Percentiles rank a stretch among this genome's conserved stretches.
phyloP scores from a whole-genome alignment of 352 stramenopile species.

The Pythium rhizo-oryzae region DNA sequence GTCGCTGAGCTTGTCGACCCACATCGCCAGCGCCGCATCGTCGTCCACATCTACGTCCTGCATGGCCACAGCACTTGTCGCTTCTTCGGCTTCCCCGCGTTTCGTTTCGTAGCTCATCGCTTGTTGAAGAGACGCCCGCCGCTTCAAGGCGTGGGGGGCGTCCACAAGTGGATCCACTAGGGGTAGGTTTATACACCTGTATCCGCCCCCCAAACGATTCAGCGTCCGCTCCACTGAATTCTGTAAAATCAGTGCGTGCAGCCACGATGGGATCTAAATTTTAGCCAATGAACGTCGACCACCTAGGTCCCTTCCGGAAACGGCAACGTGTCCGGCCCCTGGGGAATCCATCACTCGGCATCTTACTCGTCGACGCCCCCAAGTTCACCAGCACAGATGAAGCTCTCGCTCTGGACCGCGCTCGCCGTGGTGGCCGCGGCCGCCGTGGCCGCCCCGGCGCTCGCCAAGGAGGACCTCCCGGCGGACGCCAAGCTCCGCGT shows the following conservation, averaged over 20 bases:
- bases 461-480: conserved; percentile 76
- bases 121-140: conserved; percentile 13
- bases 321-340: conserved; percentile 19
- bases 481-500: conserved; percentile 70
- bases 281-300: conserved; percentile 47
- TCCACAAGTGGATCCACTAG: conserved; percentile 18
- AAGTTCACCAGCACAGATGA: conserved; percentile 47
- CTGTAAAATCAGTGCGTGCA: conserved; percentile 23
- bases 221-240: conserved; percentile 16
- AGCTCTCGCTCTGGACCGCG: conserved; percentile 42
- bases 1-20: conserved; percentile 46
- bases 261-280: conserved; percentile 12
- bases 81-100: not conserved
- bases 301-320: conserved; percentile 28
- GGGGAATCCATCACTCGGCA: conserved; percentile 7
- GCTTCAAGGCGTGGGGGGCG: too few relatives aligned
- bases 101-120: not conserved
- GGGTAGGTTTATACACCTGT: conserved; percentile 5
- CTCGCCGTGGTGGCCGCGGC: conserved; percentile 39
- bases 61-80: too few relatives aligned
- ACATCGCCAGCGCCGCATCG: conserved; percentile 23
- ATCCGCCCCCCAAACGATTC: not conserved
- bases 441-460: conserved; percentile 29
- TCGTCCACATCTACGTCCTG: conserved; percentile 12
- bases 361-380: not conserved